Conservation (phyloP, 1,284 basidiomycete genomes). For the Cryptococcus maquisensis region DNA sequence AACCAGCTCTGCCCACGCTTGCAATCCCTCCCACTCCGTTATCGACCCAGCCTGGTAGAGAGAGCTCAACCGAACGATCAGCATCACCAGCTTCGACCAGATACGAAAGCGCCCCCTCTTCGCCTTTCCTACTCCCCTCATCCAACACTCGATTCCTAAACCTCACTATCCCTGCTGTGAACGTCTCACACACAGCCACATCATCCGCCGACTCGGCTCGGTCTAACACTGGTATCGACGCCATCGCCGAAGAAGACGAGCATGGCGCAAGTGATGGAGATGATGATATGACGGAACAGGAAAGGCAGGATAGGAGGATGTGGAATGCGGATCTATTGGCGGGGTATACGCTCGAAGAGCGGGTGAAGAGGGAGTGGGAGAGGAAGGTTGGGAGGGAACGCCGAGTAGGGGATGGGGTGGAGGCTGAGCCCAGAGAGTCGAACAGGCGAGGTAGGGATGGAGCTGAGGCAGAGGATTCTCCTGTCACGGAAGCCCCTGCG, state of each 20-base stretch:
- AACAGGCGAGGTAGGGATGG: background rate
- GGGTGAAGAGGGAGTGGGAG: constrained; percentile 34
- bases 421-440: background rate
- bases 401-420: background rate
- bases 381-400: constrained; percentile 12
- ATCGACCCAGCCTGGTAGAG: background rate
- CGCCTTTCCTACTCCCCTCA: constrained; percentile 6
- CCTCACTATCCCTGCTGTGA: background rate
- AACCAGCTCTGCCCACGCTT: background rate
- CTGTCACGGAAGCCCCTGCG: too few species aligned
- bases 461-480: background rate
- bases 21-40: background rate
- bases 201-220: background rate
- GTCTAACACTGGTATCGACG: background rate
- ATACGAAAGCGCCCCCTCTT: constrained; percentile 30
- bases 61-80: background rate
- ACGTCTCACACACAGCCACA: background rate
- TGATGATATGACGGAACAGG: constrained; percentile 12
- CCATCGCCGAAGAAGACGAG: background rate
- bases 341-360: constrained; percentile 38
- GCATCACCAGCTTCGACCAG: constrained; percentile 22
- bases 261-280: constrained; percentile 11
- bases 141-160: background rate
- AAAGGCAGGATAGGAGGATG: constrained; percentile 31
- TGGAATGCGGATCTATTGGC: constrained; percentile 45